Conservation (phyloP, 768 basidiomycete species). For the Lactarius hatsudake region DNA sequence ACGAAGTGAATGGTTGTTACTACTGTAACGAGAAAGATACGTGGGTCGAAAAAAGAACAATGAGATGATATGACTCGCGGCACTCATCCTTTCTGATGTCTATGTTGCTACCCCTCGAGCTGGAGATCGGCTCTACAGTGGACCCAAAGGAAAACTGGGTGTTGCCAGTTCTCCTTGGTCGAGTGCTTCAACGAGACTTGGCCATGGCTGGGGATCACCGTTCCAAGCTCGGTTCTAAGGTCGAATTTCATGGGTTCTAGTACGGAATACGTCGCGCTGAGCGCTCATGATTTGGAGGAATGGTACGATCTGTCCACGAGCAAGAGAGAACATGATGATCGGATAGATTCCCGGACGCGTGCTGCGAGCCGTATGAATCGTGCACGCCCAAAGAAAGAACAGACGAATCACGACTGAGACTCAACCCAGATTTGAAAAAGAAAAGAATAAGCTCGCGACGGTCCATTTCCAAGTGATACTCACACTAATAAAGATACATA, state of each 20-base stretch:
- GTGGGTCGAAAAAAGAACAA: not conserved
- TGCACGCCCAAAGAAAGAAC: no score
- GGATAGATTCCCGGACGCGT: conserved; percentile 7
- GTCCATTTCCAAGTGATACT: no score
- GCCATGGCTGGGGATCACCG: not conserved
- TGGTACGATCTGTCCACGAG: not conserved
- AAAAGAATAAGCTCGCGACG: no score
- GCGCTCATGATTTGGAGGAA: not conserved
- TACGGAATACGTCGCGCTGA: not conserved
- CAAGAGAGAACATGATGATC: conserved; percentile 5
- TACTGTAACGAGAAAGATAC: not conserved
- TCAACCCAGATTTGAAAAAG: no score
- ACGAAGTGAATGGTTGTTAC: not conserved
- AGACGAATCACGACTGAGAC: no score
- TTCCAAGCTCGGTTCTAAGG: not conserved
- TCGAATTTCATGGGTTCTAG: not conserved
- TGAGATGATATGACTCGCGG: not conserved
- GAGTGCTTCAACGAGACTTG: not conserved
- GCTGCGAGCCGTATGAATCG: no score
- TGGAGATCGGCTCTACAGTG: not conserved
- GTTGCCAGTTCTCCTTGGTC: not conserved
- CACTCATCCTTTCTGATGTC: not conserved
- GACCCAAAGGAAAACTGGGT: not conserved
- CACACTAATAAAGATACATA: no score
- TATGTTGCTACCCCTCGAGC: not conserved